A percentile compares a stretch with the other conserved stretches of the same genome.
Conservation (phyloP, 495 filamentous ascomycete genomes). For the Aspergillus baeticus region DNA sequence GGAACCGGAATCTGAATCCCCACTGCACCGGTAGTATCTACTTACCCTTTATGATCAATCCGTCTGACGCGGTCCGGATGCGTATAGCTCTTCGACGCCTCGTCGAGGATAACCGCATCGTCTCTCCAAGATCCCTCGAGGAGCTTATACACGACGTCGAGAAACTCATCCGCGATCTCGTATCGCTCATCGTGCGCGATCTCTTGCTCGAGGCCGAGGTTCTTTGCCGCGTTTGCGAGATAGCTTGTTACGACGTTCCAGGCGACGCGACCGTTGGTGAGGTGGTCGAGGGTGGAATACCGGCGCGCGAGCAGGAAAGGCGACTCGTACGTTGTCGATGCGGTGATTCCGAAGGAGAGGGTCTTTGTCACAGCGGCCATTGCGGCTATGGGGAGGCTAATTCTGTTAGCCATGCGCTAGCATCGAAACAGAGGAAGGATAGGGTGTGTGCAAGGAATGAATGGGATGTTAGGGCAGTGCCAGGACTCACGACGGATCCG, state of each 20-base stretch:
- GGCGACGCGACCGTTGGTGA: conserved; percentile 60
- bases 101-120: conserved; percentile 49
- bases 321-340: conserved; percentile 64
- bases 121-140: conserved; percentile 66
- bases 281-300: conserved; percentile 65
- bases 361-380: conserved; percentile 55
- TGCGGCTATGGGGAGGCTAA: conserved; percentile 29
- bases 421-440: too few species aligned
- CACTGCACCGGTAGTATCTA: too few species aligned
- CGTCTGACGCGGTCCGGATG: conserved; percentile 55
- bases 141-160: conserved; percentile 67
- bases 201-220: conserved; percentile 57
- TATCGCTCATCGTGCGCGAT: conserved; percentile 66
- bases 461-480: too few species aligned
- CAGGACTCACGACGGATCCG: conserved; percentile 46
- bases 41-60: conserved; percentile 53
- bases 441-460: too few species aligned
- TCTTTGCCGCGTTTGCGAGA: conserved; percentile 62
- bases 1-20: too few species aligned
- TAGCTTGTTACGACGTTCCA: conserved; percentile 72
- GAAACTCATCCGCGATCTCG: conserved; percentile 64
- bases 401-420: too few species aligned
- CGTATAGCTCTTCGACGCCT: conserved; percentile 49
- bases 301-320: conserved; percentile 66
- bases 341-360: conserved; percentile 67